Evolutionary conservation across 495 filamentous ascomycete genomes (phyloP).

Genomic region (Hypoxylon perforatum): DNA sequence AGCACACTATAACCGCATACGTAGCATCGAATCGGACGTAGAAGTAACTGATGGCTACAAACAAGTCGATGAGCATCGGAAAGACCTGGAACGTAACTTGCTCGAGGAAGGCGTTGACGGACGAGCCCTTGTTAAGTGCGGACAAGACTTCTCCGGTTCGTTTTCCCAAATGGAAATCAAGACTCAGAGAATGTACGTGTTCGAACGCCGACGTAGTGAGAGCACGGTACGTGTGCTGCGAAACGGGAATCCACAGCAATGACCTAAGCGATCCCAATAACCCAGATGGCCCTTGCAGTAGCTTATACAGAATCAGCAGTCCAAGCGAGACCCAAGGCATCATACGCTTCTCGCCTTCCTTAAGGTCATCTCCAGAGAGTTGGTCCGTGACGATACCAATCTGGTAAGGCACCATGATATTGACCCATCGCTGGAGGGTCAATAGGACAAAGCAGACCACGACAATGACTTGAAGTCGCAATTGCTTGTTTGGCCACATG

Average conservation of each 20-base stretch:
- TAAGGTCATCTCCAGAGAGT: conserved; percentile 53
- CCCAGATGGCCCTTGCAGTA: conserved; percentile 89
- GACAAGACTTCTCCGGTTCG: conserved; percentile 96
- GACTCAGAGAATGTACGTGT: conserved; percentile 92
- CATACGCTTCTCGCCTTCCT: conserved; percentile 41
- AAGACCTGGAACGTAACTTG: conserved; percentile 94
- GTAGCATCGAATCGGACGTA: conserved; percentile 82
- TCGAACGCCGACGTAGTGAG: conserved; percentile 95
- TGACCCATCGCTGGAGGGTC: conserved; percentile 79
- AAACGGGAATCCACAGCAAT: conserved; percentile 92
- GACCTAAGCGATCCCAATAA: conserved; percentile 84
- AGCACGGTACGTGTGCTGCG: conserved; percentile 95
- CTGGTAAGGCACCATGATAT: conserved; percentile 82
- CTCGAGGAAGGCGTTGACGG: conserved; percentile 97
- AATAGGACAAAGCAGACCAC: conserved; percentile 82
- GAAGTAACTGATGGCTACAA: conserved; percentile 88
- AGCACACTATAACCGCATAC: conserved; percentile 89
- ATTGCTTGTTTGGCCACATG: conserved; percentile 81
- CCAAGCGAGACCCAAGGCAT: conserved; percentile 66
- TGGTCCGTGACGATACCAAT: conserved; percentile 77
- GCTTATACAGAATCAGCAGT: conserved; percentile 80
- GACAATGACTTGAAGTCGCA: conserved; percentile 77
- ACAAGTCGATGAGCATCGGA: conserved; percentile 92
- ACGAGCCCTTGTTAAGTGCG: conserved; percentile 92
- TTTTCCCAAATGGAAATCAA: conserved; percentile 97